These are phyloP conservation scores for Aureobasidium uvarum DNA, from an alignment of 2,329 filamentous ascomycete species.

Conservation along the genomic window DNA sequence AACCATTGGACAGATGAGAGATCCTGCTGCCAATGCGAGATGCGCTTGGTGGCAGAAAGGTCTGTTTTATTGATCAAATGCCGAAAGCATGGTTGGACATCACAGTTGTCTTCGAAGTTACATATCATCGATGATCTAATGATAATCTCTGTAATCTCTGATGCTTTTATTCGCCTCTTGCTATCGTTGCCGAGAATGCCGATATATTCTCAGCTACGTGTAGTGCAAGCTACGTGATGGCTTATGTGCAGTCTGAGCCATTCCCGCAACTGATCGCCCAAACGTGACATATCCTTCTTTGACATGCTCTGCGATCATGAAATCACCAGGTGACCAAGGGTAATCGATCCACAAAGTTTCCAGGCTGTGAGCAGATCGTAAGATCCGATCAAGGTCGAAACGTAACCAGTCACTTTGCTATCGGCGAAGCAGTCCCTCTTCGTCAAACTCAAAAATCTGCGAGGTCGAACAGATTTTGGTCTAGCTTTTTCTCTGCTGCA, in stretches of 20 bases:
- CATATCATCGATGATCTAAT: not conserved
- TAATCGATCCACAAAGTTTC: conserved; percentile 3
- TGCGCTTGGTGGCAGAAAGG: conserved; percentile 57
- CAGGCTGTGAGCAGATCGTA: not conserved
- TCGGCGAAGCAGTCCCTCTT: too few relatives aligned
- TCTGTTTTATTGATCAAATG: conserved; percentile 36
- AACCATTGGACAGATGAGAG: conserved; percentile 45
- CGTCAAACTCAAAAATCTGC: too few relatives aligned
- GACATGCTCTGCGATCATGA: too few relatives aligned
- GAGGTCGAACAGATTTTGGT: too few relatives aligned
- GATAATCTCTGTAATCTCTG: not conserved
- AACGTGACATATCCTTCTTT: too few relatives aligned
- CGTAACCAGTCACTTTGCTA: too few relatives aligned
- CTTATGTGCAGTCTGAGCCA: too few relatives aligned
- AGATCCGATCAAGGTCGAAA: too few relatives aligned
- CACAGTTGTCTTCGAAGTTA: not conserved
- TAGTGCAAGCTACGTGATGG: too few relatives aligned
- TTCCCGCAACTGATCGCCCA: too few relatives aligned
- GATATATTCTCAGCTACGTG: not conserved
- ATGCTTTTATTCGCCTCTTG: not conserved
- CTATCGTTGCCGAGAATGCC: not conserved
- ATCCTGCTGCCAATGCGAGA: conserved; percentile 49
- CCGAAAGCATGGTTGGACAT: not conserved
- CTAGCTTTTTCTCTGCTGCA: too few relatives aligned
- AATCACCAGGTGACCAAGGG: too few relatives aligned